Percentiles rank a stretch among this genome's conserved stretches.
These are phyloP conservation scores for Choiromyces venosus DNA, from an alignment of 495 filamentous ascomycete species.

Conservation along the genomic window DNA sequence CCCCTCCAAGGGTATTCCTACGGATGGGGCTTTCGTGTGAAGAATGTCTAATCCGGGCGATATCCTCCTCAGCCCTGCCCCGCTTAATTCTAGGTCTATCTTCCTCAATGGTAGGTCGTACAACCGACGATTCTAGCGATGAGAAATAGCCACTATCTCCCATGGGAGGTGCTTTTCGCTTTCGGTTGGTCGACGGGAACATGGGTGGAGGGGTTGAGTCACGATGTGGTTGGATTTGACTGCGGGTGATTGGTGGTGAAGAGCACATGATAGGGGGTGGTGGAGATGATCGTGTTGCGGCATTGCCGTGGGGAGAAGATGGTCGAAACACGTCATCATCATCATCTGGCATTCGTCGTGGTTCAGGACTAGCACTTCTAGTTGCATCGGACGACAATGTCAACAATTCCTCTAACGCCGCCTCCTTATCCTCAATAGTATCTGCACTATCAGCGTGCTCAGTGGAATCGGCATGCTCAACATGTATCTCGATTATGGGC, in stretches of 20 bases:
- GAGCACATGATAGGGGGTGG: conserved; percentile 56
- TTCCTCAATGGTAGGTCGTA: conserved; percentile 63
- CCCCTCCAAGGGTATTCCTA: conserved; percentile 50
- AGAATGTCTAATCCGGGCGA: conserved; percentile 84
- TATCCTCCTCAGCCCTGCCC: conserved; percentile 90
- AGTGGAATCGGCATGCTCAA: conserved; percentile 23
- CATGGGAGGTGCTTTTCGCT: conserved; percentile 67
- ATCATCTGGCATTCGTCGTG: conserved; percentile 58
- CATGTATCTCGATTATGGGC: conserved; percentile 34
- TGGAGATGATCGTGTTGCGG: conserved; percentile 43
- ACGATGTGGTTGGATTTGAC: conserved; percentile 56
- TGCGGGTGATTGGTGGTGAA: conserved; percentile 72
- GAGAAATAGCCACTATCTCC: conserved; percentile 98
- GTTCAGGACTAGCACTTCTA: conserved; percentile 62
- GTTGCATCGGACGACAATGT: conserved; percentile 85
- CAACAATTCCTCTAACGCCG: conserved; percentile 30
- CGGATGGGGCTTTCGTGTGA: conserved; percentile 83
- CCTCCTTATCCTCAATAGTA: conserved; percentile 38
- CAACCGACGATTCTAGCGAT: conserved; percentile 89
- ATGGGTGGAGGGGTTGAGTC: conserved; percentile 71
- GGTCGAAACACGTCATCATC: conserved; percentile 49
- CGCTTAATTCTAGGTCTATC: conserved; percentile 74
- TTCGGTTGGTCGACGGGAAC: conserved; percentile 54
- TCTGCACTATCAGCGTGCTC: conserved; percentile 36
- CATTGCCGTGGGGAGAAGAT: conserved; percentile 60